Evolutionary conservation across 2,329 filamentous ascomycete species (phyloP).

Genomic region (Fusarium sp.): DNA sequence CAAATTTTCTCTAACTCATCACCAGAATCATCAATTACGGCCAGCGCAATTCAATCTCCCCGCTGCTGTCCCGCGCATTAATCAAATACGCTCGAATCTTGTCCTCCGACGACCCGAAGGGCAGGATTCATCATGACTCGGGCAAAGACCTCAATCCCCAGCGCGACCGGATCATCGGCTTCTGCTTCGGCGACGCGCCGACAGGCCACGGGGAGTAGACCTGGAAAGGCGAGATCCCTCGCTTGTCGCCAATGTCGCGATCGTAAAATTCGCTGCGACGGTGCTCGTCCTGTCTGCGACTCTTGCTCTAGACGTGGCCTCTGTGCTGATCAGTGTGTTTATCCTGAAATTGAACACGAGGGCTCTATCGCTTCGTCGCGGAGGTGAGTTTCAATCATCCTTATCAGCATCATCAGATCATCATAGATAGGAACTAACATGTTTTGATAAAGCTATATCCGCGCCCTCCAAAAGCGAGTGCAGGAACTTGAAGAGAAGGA

Average conservation of each 20-base stretch:
- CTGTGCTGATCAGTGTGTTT: conserved; percentile 47
- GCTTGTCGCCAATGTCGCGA: conserved; percentile 51
- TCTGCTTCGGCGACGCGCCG: conserved; percentile 43
- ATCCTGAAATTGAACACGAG: conserved; percentile 51
- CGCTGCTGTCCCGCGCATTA: conserved; percentile 3
- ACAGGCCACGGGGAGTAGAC: conserved; percentile 19
- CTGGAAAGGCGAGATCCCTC: conserved; percentile 49
- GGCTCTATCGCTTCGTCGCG: conserved; percentile 50
- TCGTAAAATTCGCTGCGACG: conserved; percentile 51
- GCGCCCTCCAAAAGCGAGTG: conserved; percentile 48
- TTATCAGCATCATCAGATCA: neutral
- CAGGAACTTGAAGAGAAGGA: conserved; percentile 50
- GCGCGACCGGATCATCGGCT: conserved; percentile 37
- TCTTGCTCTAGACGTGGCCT: conserved; percentile 47
- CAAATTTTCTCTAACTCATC: conserved; percentile 7
- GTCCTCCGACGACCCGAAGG: conserved; percentile 6
- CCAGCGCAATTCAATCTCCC: conserved; percentile 11
- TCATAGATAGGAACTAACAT: conserved; percentile 11
- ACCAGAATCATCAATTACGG: conserved; percentile 1
- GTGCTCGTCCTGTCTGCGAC: conserved; percentile 49
- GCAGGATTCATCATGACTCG: conserved; percentile 18
- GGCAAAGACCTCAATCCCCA: conserved; percentile 27
- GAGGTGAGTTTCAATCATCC: conserved; percentile 39
- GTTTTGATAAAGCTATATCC: conserved; percentile 43
- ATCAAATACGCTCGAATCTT: conserved; percentile 4